Evolutionary conservation across 1,284 basidiomycete species (phyloP).

Genomic region (Melampsora medusae): DNA sequence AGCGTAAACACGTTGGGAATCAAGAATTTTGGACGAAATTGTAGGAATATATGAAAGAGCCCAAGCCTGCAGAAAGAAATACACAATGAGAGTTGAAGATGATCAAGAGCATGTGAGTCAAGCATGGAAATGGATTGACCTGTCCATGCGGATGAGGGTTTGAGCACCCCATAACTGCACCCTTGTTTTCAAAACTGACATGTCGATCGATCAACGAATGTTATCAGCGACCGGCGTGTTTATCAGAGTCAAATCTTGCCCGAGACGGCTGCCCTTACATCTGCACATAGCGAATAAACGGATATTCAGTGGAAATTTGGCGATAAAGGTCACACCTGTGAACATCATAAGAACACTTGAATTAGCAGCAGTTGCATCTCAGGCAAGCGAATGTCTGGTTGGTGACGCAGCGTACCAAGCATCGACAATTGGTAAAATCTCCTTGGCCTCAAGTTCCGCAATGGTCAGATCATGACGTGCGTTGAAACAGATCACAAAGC

Average conservation of each 20-base stretch:
- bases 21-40: constrained; percentile 47
- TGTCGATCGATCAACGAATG: neutral
- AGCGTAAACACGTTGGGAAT: constrained; percentile 63
- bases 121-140: constrained; percentile 63
- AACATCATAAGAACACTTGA: neutral
- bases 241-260: neutral
- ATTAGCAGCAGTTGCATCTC: neutral
- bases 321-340: constrained; percentile 48
- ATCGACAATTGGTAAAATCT: constrained; percentile 69
- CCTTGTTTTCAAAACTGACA: constrained; percentile 73
- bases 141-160: constrained; percentile 96
- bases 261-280: constrained; percentile 44
- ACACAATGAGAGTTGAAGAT: constrained; percentile 42
- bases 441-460: constrained; percentile 65
- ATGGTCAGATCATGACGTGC: constrained; percentile 87
- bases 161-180: constrained; percentile 90
- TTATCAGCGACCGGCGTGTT: neutral
- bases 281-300: constrained; percentile 53
- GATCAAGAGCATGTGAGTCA: constrained; percentile 46
- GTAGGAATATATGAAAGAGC: constrained; percentile 67
- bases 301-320: constrained; percentile 50
- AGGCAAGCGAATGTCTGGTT: neutral
- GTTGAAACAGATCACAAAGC: constrained; percentile 87
- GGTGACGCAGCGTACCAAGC: constrained; percentile 63
- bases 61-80: constrained; percentile 48